Conservation (phyloP, 495 filamentous ascomycete species). For the Chaetomium fimeti region DNA sequence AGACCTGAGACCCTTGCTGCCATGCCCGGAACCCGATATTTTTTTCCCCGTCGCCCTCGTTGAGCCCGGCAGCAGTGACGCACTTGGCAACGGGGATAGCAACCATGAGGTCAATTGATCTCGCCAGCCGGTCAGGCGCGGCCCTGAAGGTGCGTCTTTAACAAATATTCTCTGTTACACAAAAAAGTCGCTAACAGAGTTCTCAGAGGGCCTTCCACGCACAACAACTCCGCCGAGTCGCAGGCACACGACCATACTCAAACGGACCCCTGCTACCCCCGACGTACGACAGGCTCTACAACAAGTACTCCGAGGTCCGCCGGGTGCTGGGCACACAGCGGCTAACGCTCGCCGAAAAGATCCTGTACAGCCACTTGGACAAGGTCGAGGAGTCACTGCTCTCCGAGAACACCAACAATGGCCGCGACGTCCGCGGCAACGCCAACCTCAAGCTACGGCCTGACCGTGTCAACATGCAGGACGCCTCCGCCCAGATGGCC, state of each 20-base stretch:
- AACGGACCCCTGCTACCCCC: slow-evolving; percentile 40
- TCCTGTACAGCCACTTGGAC: slow-evolving; percentile 92
- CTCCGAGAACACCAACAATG: slow-evolving; percentile 69
- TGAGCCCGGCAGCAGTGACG: slow-evolving; percentile 16
- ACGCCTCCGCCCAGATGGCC: slow-evolving; percentile 98
- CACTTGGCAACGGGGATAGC: slow-evolving; percentile 19
- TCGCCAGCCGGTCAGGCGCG: slow-evolving; percentile 40
- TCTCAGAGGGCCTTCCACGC: slow-evolving; percentile 33
- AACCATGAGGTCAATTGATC: slow-evolving; percentile 43
- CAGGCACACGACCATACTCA: slow-evolving; percentile 28
- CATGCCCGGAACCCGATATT: slow-evolving; percentile 22
- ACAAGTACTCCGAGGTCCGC: slow-evolving; percentile 60
- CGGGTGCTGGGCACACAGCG: slow-evolving; percentile 65
- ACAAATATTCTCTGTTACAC: not conserved
- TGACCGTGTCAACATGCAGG: slow-evolving; percentile 97
- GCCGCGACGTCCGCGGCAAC: slow-evolving; percentile 73
- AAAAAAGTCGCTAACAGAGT: not conserved
- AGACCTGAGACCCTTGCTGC: slow-evolving; percentile 10
- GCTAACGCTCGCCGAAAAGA: slow-evolving; percentile 93
- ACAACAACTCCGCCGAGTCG: slow-evolving; percentile 27
- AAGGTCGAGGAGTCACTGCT: slow-evolving; percentile 82
- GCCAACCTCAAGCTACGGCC: slow-evolving; percentile 97
- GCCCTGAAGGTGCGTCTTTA: slow-evolving; percentile 34
- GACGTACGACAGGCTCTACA: slow-evolving; percentile 46
- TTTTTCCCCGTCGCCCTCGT: slow-evolving; percentile 21